Percentiles rank a stretch among this genome's conserved stretches.
Conservation (phyloP, 345 rosid species). For the thale cress (Arabidopsis thaliana) region TAIR10.1 NC_003074.8:3429501-3430000, state of each 20-base stretch:
- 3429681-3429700: slow-evolving; percentile 39
- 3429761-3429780: slow-evolving; percentile 37
- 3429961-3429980: slow-evolving; percentile 27
- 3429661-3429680: not conserved
- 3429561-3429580: not conserved
- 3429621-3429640: not conserved
- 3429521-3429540: slow-evolving; percentile 33
- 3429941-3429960: not conserved
- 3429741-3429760: slow-evolving; percentile 45
- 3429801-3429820: slow-evolving; percentile 28
- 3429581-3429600: slow-evolving; percentile 1
- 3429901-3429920: slow-evolving; percentile 8
- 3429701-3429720: slow-evolving; percentile 27
- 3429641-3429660: not conserved
- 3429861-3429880: not conserved
- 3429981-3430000: slow-evolving; percentile 45
- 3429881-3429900: not conserved
- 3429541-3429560: not conserved
- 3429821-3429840: slow-evolving; percentile 30
- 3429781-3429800: not conserved
- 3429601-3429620: not conserved
- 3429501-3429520: slow-evolving; percentile 26
- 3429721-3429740: slow-evolving; percentile 45
- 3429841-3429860: slow-evolving; percentile 26
- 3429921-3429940: not conserved